Evolutionary conservation across 1,284 basidiomycete genomes (phyloP).

Genomic region (Sporisorium graminicola): DNA sequence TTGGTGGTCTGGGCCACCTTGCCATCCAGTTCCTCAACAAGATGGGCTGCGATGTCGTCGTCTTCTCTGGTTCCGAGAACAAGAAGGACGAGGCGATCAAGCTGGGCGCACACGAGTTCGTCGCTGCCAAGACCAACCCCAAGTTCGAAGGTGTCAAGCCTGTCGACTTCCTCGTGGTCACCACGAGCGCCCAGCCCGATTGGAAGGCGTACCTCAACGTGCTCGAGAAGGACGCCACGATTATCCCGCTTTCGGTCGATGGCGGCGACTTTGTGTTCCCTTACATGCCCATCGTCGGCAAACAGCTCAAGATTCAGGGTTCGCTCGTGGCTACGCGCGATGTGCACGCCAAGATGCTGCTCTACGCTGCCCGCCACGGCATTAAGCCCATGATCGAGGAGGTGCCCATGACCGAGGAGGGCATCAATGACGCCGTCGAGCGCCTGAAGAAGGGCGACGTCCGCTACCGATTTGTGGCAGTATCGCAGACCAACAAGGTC

Average conservation of each 20-base stretch:
- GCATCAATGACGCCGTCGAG: slow-evolving; percentile 59
- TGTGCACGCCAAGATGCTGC: slow-evolving; percentile 62
- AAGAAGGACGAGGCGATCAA: slow-evolving; percentile 60
- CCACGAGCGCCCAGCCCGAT: slow-evolving; percentile 62
- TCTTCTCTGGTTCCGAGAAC: slow-evolving; percentile 51
- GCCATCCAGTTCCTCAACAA: slow-evolving; percentile 56
- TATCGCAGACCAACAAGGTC: slow-evolving; percentile 48
- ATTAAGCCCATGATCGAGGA: slow-evolving; percentile 64
- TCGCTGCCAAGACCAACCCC: slow-evolving; percentile 61
- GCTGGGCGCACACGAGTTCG: slow-evolving; percentile 61
- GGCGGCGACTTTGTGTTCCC: slow-evolving; percentile 43
- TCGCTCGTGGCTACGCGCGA: slow-evolving; percentile 59
- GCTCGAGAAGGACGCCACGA: slow-evolving; percentile 54
- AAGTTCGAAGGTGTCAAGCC: slow-evolving; percentile 60
- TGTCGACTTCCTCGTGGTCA: slow-evolving; percentile 58
- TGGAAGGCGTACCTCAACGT: slow-evolving; percentile 61
- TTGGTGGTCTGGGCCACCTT: slow-evolving; percentile 55
- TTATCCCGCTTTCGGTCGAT: slow-evolving; percentile 63
- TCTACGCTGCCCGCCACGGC: slow-evolving; percentile 55
- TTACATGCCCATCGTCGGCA: slow-evolving; percentile 59
- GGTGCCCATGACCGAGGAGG: slow-evolving; percentile 65
- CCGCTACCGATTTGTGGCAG: slow-evolving; percentile 64
- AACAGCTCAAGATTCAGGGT: slow-evolving; percentile 59
- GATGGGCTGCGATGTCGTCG: slow-evolving; percentile 60
- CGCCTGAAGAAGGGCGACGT: slow-evolving; percentile 64